phyloP scores from a whole-genome alignment of 2,329 filamentous ascomycete genomes.

The Pseudogymnoascus sp. region DNA sequence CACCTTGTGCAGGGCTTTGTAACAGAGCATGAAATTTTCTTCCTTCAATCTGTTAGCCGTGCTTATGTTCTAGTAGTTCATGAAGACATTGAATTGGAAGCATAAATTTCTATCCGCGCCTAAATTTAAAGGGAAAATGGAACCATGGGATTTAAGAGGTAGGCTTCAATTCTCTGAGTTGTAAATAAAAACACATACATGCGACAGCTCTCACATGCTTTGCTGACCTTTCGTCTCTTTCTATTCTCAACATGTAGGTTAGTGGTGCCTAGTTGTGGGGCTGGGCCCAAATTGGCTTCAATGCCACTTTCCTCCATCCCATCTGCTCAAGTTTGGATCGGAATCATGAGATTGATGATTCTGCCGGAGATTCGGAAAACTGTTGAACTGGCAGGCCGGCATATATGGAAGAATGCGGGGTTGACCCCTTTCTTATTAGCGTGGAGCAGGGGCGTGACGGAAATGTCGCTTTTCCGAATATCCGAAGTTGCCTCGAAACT shows the following conservation, averaged over 20 bases:
- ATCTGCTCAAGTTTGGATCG: background rate
- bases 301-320: background rate
- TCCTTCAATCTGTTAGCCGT: background rate
- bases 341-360: background rate
- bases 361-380: background rate
- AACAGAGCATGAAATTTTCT: constrained; percentile 5
- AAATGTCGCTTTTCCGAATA: background rate
- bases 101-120: background rate
- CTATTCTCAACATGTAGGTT: background rate
- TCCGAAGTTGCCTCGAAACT: background rate
- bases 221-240: constrained; percentile 14
- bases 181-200: background rate
- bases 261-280: background rate
- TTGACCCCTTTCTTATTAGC: background rate
- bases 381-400: background rate
- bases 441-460: background rate
- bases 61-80: background rate
- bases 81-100: background rate
- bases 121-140: background rate
- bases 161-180: background rate
- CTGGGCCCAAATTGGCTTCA: background rate
- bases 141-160: background rate
- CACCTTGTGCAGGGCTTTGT: constrained; percentile 6
- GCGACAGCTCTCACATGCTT: constrained; percentile 17
- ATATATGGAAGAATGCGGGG: background rate